Evolutionary conservation across 1,284 basidiomycete genomes (phyloP).

Genomic region (Melanopsichium pennsylvanicum): DNA sequence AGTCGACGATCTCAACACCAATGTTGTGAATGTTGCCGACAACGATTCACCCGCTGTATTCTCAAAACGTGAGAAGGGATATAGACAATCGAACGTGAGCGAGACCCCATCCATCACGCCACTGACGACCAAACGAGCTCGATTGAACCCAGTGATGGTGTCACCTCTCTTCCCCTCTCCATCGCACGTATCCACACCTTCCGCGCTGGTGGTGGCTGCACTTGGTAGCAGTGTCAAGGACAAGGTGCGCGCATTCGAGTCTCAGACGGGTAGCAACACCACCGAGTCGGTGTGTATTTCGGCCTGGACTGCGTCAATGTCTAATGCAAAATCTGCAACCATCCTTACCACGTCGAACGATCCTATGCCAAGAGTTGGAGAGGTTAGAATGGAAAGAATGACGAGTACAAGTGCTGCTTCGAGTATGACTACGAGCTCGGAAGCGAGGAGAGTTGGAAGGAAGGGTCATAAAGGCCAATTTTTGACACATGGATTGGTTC

Average conservation of each 20-base stretch:
- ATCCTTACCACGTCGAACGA: background rate
- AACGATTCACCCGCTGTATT: too few species aligned
- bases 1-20: background rate
- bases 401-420: too few species aligned
- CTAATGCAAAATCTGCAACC: conserved; percentile 8
- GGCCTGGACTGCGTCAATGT: conserved; percentile 24
- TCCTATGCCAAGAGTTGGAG: too few species aligned
- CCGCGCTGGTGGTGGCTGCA: background rate
- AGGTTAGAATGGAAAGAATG: too few species aligned
- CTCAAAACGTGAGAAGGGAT: background rate
- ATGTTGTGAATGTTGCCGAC: too few species aligned
- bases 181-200: conserved; percentile 4
- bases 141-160: conserved; percentile 47
- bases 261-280: background rate
- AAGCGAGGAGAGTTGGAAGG: too few species aligned
- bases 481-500: conserved; percentile 39
- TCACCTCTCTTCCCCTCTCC: conserved; percentile 43
- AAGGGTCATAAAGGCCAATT: conserved; percentile 1
- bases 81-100: conserved; percentile 19
- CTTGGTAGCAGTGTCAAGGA: conserved; percentile 36
- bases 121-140: conserved; percentile 53
- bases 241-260: conserved; percentile 50
- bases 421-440: too few species aligned
- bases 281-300: too few species aligned
- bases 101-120: conserved; percentile 56